Evolutionary conservation across 768 basidiomycete genomes (phyloP).

Genomic region (Agrocybe praecox): DNA sequence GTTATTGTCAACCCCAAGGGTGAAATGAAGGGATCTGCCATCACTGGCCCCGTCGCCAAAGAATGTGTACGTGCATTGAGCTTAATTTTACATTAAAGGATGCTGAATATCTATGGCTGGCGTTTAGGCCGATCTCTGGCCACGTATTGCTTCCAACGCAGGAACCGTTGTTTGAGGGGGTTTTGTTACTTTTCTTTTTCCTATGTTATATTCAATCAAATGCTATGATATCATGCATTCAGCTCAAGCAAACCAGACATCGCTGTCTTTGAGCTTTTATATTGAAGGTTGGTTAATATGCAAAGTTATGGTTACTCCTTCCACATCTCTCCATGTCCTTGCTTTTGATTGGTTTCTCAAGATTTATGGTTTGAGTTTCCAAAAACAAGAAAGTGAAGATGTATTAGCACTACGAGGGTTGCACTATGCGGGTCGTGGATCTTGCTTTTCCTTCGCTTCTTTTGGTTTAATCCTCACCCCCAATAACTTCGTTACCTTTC

Average conservation of each 20-base stretch:
- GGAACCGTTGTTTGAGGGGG: conserved; percentile 89
- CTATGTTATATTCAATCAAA: conserved; percentile 15
- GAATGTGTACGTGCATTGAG: conserved; percentile 78
- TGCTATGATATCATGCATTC: conserved; percentile 6
- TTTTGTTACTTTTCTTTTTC: conserved; percentile 15
- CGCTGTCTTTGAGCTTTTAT: neutral
- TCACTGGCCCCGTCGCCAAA: conserved; percentile 97
- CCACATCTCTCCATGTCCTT: too few species aligned
- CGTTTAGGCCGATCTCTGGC: conserved; percentile 92
- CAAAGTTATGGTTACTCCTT: neutral
- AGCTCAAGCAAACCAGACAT: neutral
- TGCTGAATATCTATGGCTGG: conserved; percentile 2
- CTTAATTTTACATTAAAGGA: neutral
- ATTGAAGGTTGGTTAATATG: neutral
- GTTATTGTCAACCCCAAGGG: conserved; percentile 99
- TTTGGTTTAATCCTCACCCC: conserved; percentile 48
- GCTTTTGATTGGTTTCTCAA: too few species aligned
- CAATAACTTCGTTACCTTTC: conserved; percentile 27
- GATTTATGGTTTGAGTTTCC: neutral
- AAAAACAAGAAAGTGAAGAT: neutral
- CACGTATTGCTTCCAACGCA: conserved; percentile 98
- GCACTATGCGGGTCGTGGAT: neutral
- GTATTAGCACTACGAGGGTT: too few species aligned
- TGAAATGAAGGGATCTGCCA: conserved; percentile 99
- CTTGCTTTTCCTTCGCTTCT: conserved; percentile 12